A percentile compares a stretch with the other conserved stretches of the same genome.
phyloP scores from a whole-genome alignment of 176 grass and related monocot species.

The Oryza australiensis region DNA sequence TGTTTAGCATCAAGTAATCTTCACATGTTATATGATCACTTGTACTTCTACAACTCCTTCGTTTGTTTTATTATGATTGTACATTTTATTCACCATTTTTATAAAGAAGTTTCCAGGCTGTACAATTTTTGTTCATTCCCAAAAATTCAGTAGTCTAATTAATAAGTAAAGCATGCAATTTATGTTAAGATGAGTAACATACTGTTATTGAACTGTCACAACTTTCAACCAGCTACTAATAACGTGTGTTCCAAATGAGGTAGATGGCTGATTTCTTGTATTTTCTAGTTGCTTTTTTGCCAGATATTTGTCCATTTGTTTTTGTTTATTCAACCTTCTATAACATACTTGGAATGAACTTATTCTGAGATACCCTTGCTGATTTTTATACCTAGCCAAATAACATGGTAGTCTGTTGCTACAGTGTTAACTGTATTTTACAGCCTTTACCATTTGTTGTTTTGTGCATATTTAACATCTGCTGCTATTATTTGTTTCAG shows the following conservation, averaged over 20 bases:
- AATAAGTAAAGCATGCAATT: neutral
- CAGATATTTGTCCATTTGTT: neutral
- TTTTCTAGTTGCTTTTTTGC: neutral
- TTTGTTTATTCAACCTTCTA: slow-evolving; percentile 12
- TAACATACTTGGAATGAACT: neutral
- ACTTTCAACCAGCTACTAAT: neutral
- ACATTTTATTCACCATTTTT: slow-evolving; percentile 15
- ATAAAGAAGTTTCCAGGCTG: neutral
- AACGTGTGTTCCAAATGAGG: slow-evolving; percentile 4
- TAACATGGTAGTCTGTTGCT: slow-evolving; percentile 16
- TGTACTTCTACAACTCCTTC: neutral
- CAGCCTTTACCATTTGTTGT: slow-evolving; percentile 10
- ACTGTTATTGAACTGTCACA: neutral
- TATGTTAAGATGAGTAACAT: neutral
- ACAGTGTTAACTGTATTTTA: neutral
- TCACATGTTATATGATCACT: slow-evolving; percentile 3
- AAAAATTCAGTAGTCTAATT: neutral
- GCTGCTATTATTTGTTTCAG: slow-evolving; percentile 54
- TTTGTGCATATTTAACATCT: slow-evolving; percentile 7
- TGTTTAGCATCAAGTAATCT: neutral
- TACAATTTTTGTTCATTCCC: slow-evolving; percentile 1
- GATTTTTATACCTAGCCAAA: neutral
- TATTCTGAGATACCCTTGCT: neutral
- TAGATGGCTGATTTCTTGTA: neutral
- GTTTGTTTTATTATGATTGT: slow-evolving; percentile 24